A percentile compares a stretch with the other conserved stretches of the same genome.
Conservation (phyloP, 2,329 filamentous ascomycete species). For the Scedosporium dehoogii region DNA sequence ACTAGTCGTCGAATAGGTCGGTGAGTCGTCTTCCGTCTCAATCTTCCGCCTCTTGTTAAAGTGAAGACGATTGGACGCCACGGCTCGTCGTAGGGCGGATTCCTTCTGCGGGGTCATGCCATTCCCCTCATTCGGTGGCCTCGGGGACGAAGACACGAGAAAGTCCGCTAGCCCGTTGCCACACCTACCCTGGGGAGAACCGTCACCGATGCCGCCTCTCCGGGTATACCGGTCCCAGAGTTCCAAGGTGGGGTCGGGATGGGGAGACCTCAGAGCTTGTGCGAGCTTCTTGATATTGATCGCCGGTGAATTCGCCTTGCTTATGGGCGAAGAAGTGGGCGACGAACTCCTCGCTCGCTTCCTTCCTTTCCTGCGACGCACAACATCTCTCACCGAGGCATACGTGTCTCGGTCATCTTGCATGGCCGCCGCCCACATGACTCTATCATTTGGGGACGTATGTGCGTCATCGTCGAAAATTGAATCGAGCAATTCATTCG, state of each 20-base stretch:
- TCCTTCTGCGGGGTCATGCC: constrained; percentile 12
- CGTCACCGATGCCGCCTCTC: constrained; percentile 29
- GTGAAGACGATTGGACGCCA: constrained; percentile 55
- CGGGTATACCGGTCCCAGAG: constrained; percentile 68
- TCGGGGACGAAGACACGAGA: constrained; percentile 62
- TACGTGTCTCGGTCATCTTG: constrained; percentile 6
- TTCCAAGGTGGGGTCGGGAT: constrained; percentile 63
- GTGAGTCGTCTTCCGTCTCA: constrained; percentile 31
- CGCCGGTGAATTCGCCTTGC: constrained; percentile 31
- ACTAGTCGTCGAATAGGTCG: constrained; percentile 20
- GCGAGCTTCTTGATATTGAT: constrained; percentile 51
- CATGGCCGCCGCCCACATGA: constrained; percentile 5
- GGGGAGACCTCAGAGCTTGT: constrained; percentile 52
- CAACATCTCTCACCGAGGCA: constrained; percentile 8
- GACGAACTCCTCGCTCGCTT: constrained; percentile 70
- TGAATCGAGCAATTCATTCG: neutral
- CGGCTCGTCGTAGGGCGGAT: constrained; percentile 44
- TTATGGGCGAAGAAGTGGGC: constrained; percentile 54
- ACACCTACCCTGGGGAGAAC: constrained; percentile 31
- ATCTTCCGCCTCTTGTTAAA: constrained; percentile 62
- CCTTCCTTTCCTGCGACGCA: constrained; percentile 12
- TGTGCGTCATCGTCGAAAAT: constrained; percentile 7
- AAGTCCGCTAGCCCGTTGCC: constrained; percentile 54
- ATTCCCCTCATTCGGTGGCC: constrained; percentile 32
- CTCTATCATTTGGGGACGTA: constrained; percentile 11